These are phyloP conservation scores for Coccomyxa sp. DNA, from an alignment of 139 green algal species.

Conservation along the genomic window DNA sequence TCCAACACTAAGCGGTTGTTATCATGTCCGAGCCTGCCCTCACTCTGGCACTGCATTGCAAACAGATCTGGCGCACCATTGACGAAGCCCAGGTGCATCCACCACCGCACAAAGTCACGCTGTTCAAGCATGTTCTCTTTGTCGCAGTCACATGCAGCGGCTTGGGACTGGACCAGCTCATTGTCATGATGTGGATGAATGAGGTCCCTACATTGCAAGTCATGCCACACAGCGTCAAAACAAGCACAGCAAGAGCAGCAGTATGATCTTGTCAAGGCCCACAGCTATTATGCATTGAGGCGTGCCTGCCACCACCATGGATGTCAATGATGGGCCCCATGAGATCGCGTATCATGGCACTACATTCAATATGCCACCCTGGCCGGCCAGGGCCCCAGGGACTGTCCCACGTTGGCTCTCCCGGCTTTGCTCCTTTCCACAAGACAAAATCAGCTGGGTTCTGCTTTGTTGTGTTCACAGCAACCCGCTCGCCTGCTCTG, in stretches of 20 bases:
- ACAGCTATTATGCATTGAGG: too few species aligned
- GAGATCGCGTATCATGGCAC: constrained; percentile 79
- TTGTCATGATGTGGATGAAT: constrained; percentile 98
- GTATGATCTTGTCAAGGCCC: too few species aligned
- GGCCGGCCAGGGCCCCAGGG: constrained; percentile 91
- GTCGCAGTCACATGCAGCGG: constrained; percentile 26
- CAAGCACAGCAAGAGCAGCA: neutral
- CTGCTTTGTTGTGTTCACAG: constrained; percentile 82
- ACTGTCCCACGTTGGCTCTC: constrained; percentile 84
- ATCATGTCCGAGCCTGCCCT: neutral
- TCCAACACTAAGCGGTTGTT: neutral
- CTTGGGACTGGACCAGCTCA: constrained; percentile 85
- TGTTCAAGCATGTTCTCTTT: constrained; percentile 16
- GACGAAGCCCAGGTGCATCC: constrained; percentile 96
- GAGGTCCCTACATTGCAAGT: constrained; percentile 51
- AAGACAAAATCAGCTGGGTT: constrained; percentile 92
- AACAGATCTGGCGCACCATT: constrained; percentile 36
- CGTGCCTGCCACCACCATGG: constrained; percentile 60
- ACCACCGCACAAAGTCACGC: constrained; percentile 82
- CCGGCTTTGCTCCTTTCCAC: constrained; percentile 92
- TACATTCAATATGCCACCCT: constrained; percentile 38
- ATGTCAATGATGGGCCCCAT: constrained; percentile 86
- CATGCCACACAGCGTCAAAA: neutral
- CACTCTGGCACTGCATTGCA: neutral
- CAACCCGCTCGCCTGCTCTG: constrained; percentile 82